phyloP scores from a whole-genome alignment of 1,284 basidiomycete genomes.

The Cutaneotrichosporon arboriforme region DNA sequence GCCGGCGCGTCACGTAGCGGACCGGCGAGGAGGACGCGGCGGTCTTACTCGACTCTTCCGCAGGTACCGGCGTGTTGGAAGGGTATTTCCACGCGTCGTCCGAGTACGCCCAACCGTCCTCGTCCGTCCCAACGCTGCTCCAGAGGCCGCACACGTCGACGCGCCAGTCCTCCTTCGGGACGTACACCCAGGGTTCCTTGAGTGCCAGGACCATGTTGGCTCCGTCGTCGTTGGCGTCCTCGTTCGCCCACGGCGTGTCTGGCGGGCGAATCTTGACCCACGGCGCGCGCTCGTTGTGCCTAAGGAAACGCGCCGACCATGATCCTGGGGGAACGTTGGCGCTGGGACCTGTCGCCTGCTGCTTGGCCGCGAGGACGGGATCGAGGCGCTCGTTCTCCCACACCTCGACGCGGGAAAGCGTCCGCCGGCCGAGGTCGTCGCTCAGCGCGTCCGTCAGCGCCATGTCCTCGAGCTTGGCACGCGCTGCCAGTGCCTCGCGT shows the following conservation, averaged over 20 bases:
- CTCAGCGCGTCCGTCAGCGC: constrained; percentile 38
- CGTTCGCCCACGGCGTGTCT: constrained; percentile 22
- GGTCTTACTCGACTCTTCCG: neutral
- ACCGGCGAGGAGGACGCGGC: neutral
- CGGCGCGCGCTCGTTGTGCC: constrained; percentile 37
- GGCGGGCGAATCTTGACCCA: constrained; percentile 33
- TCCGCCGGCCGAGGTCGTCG: constrained; percentile 31
- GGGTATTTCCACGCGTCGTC: constrained; percentile 43
- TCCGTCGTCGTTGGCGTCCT: constrained; percentile 20
- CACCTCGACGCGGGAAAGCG: constrained; percentile 38
- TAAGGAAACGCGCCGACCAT: constrained; percentile 31
- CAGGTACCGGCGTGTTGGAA: neutral
- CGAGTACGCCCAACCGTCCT: constrained; percentile 46
- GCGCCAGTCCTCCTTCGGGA: constrained; percentile 46
- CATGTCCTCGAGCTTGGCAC: constrained; percentile 27
- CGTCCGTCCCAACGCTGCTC: constrained; percentile 36
- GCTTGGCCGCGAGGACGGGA: constrained; percentile 27
- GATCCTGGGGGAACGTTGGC: constrained; percentile 15
- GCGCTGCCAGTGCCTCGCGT: constrained; percentile 14
- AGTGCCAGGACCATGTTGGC: constrained; percentile 33
- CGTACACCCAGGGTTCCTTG: constrained; percentile 40
- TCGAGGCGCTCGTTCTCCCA: constrained; percentile 48
- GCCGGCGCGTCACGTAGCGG: constrained; percentile 14
- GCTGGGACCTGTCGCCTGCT: neutral
- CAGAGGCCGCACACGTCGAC: constrained; percentile 43